Conservation (phyloP, 345 rosid species). For the Viola odorata region DNA sequence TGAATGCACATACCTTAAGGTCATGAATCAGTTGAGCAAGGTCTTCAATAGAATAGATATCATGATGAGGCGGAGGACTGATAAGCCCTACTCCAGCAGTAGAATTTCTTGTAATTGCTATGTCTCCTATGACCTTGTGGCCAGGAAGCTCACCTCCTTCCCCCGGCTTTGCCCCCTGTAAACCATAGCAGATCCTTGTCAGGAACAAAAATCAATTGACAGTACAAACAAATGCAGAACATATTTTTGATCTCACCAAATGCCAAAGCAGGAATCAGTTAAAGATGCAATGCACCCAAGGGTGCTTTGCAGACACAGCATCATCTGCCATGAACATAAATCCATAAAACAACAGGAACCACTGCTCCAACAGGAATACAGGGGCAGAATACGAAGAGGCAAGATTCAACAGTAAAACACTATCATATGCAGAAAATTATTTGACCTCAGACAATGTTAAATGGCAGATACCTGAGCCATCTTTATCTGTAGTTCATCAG, state of each 20-base stretch:
- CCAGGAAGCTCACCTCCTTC: slow-evolving; percentile 99
- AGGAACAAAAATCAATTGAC: slow-evolving; percentile 17
- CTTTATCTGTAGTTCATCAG: slow-evolving; percentile 95
- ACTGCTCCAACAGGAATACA: slow-evolving; percentile 39
- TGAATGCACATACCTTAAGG: slow-evolving; percentile 65
- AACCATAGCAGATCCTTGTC: slow-evolving; percentile 16
- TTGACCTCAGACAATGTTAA: neutral
- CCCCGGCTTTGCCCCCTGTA: slow-evolving; percentile 99
- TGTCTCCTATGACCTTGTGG: slow-evolving; percentile 97
- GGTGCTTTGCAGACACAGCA: slow-evolving; percentile 48
- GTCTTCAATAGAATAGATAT: slow-evolving; percentile 97
- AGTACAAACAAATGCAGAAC: slow-evolving; percentile 15
- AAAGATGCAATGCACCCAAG: slow-evolving; percentile 37
- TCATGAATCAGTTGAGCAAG: slow-evolving; percentile 97
- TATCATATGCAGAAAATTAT: neutral
- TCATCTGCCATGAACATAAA: slow-evolving; percentile 57
- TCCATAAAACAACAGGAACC: slow-evolving; percentile 40
- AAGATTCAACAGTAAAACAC: slow-evolving; percentile 12
- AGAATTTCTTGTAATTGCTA: slow-evolving; percentile 91
- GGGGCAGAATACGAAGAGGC: slow-evolving; percentile 26
- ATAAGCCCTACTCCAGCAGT: slow-evolving; percentile 99
- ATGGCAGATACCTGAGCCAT: slow-evolving; percentile 89
- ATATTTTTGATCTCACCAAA: slow-evolving; percentile 42
- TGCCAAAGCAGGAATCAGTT: slow-evolving; percentile 36
- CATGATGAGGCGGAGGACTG: slow-evolving; percentile 99